Conservation (phyloP, 768 basidiomycete species). For the Lactarius sp. region DNA sequence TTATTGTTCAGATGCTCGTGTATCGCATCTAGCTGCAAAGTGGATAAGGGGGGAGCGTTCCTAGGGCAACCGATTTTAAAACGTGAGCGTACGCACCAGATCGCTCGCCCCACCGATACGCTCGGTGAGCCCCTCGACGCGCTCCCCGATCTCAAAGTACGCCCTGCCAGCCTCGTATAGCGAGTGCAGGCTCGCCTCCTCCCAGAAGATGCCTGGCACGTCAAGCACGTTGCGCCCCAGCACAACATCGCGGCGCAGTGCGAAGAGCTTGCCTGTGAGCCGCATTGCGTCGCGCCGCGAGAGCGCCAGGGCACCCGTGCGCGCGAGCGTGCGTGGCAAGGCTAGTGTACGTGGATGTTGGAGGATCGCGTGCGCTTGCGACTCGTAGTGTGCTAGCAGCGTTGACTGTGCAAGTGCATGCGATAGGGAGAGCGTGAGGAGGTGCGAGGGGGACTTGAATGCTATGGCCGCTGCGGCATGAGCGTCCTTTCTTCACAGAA, state of each 20-base stretch:
- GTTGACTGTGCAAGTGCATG: constrained; percentile 95
- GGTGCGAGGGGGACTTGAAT: constrained; percentile 85
- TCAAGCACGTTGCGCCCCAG: constrained; percentile 91
- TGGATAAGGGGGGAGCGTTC: not conserved
- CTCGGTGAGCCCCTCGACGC: constrained; percentile 85
- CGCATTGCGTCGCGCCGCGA: constrained; percentile 79
- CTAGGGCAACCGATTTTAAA: not conserved
- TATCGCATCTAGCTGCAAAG: constrained; percentile 72
- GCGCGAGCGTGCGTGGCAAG: constrained; percentile 79
- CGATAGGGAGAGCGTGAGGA: constrained; percentile 87
- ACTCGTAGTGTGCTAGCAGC: constrained; percentile 83
- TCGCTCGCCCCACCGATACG: constrained; percentile 83
- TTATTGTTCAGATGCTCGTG: constrained; percentile 89
- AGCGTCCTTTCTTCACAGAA: not conserved
- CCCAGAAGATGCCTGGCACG: constrained; percentile 93
- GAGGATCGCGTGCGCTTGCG: constrained; percentile 71
- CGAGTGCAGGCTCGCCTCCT: constrained; percentile 82
- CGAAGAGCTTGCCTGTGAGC: constrained; percentile 54
- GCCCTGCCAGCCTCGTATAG: constrained; percentile 91
- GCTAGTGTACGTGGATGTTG: constrained; percentile 69
- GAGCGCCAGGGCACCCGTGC: constrained; percentile 68
- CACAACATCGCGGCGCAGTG: constrained; percentile 80
- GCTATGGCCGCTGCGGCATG: constrained; percentile 41
- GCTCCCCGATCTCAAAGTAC: constrained; percentile 85
- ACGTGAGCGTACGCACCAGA: constrained; percentile 51